These are phyloP conservation scores for Musa itinerans DNA, from an alignment of 176 grass and related monocot genomes.

Conservation along the genomic window DNA sequence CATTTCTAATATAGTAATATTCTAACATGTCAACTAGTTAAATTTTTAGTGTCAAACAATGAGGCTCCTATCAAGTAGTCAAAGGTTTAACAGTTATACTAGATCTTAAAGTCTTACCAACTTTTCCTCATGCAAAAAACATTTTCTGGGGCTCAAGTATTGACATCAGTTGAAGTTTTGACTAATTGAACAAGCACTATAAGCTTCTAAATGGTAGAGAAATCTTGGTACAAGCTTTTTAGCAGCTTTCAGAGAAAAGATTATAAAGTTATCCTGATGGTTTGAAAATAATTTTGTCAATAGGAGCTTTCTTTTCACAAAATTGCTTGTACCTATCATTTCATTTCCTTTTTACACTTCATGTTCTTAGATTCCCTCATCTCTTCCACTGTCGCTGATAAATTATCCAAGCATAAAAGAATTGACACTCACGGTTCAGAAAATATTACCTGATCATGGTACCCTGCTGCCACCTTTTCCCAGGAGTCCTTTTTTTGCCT, in stretches of 20 bases:
- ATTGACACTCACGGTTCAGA: neutral
- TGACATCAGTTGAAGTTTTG: too few species aligned
- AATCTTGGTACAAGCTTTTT: too few species aligned
- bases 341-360: neutral
- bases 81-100: neutral
- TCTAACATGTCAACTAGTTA: neutral
- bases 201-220: too few species aligned
- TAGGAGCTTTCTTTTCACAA: too few species aligned
- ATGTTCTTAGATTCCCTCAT: neutral
- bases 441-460: slow-evolving; percentile 68
- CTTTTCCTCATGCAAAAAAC: too few species aligned
- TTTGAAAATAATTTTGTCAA: too few species aligned
- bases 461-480: slow-evolving; percentile 81
- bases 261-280: too few species aligned
- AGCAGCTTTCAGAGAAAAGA: too few species aligned
- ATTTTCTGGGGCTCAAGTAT: too few species aligned
- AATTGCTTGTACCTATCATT: neutral
- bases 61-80: neutral
- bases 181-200: too few species aligned
- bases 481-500: slow-evolving; percentile 74
- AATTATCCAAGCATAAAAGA: neutral
- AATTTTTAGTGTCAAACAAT: neutral
- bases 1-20: neutral
- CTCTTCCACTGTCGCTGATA: neutral
- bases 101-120: neutral